Percentiles rank a stretch among this genome's conserved stretches.
phyloP scores from a whole-genome alignment of 2,329 filamentous ascomycete species.

The Pseudogymnoascus sp. region DNA sequence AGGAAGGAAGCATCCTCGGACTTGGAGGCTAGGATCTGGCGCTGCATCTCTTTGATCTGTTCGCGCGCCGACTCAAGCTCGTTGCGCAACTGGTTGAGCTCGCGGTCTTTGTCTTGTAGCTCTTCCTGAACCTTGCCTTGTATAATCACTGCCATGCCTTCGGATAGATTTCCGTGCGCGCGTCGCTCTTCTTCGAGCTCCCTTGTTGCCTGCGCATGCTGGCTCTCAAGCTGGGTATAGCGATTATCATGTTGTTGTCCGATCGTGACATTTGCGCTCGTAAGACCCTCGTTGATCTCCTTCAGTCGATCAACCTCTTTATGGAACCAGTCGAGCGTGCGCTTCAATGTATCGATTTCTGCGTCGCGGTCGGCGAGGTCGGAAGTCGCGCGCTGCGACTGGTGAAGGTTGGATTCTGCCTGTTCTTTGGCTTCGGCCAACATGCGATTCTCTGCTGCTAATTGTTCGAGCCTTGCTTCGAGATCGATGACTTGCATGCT shows the following conservation, averaged over 20 bases:
- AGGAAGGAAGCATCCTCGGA: conserved; percentile 67
- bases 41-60: conserved; percentile 51
- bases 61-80: conserved; percentile 68
- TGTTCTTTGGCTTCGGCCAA: conserved; percentile 66
- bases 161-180: conserved; percentile 55
- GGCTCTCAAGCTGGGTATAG: conserved; percentile 58
- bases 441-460: conserved; percentile 75
- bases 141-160: conserved; percentile 56
- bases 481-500: conserved; percentile 96
- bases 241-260: conserved; percentile 66
- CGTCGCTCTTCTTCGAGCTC: conserved; percentile 64
- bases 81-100: conserved; percentile 69
- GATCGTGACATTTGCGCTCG: conserved; percentile 70
- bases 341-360: conserved; percentile 77
- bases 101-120: conserved; percentile 74
- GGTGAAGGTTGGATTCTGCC: conserved; percentile 59
- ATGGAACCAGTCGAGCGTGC: conserved; percentile 71
- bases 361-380: conserved; percentile 75
- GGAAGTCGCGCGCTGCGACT: conserved; percentile 57
- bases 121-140: conserved; percentile 55
- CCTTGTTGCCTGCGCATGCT: conserved; percentile 58
- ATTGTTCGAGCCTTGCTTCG: conserved; percentile 75
- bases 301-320: conserved; percentile 74
- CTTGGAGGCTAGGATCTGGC: conserved; percentile 52
- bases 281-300: conserved; percentile 75